phyloP scores from a whole-genome alignment of 805 yeast species.

The Ogataea chonburiensis region DNA sequence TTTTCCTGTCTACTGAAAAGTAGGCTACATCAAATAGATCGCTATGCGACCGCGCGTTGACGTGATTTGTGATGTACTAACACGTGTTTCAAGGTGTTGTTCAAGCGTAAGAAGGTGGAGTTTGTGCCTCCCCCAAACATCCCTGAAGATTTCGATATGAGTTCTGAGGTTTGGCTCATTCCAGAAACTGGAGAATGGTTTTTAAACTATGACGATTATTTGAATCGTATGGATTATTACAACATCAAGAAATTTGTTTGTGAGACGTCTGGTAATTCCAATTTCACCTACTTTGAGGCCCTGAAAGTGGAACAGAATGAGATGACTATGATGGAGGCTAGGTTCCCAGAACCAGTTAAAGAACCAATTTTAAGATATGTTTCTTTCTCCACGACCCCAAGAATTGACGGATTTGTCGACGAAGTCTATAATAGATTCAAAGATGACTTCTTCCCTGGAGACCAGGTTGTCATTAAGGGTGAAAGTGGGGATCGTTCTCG shows the following conservation, averaged over 20 bases:
- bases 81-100: slow-evolving; percentile 55
- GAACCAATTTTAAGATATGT: slow-evolving; percentile 87
- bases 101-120: slow-evolving; percentile 69
- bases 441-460: slow-evolving; percentile 89
- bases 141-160: slow-evolving; percentile 52
- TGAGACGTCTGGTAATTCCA: slow-evolving; percentile 92
- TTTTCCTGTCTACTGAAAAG: too few relatives aligned
- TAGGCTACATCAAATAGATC: too few relatives aligned
- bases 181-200: slow-evolving; percentile 91
- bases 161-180: slow-evolving; percentile 74
- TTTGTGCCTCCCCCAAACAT: slow-evolving; percentile 55
- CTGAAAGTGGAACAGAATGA: slow-evolving; percentile 68
- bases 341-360: slow-evolving; percentile 87
- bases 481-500: slow-evolving; percentile 43
- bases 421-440: slow-evolving; percentile 76
- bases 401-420: slow-evolving; percentile 87
- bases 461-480: slow-evolving; percentile 61
- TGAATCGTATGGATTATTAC: slow-evolving; percentile 70
- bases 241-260: slow-evolving; percentile 81
- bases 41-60: too few relatives aligned
- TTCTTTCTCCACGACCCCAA: slow-evolving; percentile 76
- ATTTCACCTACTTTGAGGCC: slow-evolving; percentile 89
- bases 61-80: too few relatives aligned
- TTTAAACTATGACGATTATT: slow-evolving; percentile 67
- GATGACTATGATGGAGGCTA: slow-evolving; percentile 63